Conservation (phyloP, 768 basidiomycete species). For the Lactarius pseudohatsudake region DNA sequence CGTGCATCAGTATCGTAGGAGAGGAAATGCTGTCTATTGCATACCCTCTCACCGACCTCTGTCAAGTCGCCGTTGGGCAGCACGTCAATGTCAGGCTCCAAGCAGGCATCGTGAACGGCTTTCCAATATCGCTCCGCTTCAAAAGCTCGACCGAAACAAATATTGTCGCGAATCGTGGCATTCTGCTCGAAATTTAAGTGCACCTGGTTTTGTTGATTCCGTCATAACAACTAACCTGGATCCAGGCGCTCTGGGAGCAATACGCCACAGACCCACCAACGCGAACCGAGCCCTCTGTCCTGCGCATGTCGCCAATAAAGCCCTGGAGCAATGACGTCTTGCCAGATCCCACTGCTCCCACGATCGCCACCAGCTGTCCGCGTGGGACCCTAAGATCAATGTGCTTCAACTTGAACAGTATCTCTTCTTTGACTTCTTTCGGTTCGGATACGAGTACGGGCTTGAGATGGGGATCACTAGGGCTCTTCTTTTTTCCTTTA, state of each 20-base stretch:
- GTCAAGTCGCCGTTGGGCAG: conserved; percentile 77
- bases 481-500: conserved; percentile 26
- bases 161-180: conserved; percentile 84
- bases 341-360: conserved; percentile 72
- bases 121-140: conserved; percentile 83
- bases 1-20: neutral
- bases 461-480: conserved; percentile 13
- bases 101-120: conserved; percentile 71
- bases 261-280: conserved; percentile 81
- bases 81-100: conserved; percentile 79
- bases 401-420: conserved; percentile 61
- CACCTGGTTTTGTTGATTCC: neutral
- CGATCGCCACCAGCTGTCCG: conserved; percentile 80
- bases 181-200: conserved; percentile 44
- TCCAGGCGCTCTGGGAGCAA: conserved; percentile 92
- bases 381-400: conserved; percentile 68
- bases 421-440: conserved; percentile 38
- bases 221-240: conserved; percentile 51
- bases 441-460: conserved; percentile 22
- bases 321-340: conserved; percentile 73
- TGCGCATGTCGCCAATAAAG: conserved; percentile 81
- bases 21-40: neutral
- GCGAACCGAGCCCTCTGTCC: conserved; percentile 58
- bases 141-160: conserved; percentile 82
- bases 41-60: conserved; percentile 73